Percentiles rank a stretch among this genome's conserved stretches.
Evolutionary conservation across 2,329 filamentous ascomycete genomes (phyloP).

Genomic region (Phoma sp.): DNA sequence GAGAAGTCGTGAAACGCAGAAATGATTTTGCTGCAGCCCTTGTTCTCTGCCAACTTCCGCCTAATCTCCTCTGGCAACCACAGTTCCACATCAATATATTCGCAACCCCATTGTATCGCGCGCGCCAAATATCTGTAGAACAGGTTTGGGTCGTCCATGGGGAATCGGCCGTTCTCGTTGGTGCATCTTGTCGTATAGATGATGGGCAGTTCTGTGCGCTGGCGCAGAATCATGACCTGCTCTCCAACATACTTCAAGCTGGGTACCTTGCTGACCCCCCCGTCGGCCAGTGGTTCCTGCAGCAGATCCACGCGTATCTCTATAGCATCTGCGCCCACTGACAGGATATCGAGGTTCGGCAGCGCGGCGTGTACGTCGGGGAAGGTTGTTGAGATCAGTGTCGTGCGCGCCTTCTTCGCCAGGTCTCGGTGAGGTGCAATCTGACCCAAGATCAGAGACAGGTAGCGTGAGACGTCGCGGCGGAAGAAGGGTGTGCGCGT

Average conservation of each 20-base stretch:
- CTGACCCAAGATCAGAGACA: conserved; percentile 80
- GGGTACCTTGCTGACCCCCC: conserved; percentile 68
- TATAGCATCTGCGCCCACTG: conserved; percentile 84
- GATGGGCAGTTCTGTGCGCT: conserved; percentile 86
- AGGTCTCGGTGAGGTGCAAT: conserved; percentile 78
- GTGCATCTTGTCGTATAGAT: conserved; percentile 87
- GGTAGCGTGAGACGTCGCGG: conserved; percentile 77
- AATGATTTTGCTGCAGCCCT: conserved; percentile 83
- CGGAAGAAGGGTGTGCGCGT: conserved; percentile 74
- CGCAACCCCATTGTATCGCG: conserved; percentile 86
- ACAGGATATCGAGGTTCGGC: conserved; percentile 84
- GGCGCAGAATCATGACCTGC: conserved; percentile 82
- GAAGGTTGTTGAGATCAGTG: conserved; percentile 87
- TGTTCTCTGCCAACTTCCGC: conserved; percentile 68
- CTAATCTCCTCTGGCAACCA: conserved; percentile 83
- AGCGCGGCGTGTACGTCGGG: conserved; percentile 82
- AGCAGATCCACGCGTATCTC: conserved; percentile 85
- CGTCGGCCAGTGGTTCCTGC: conserved; percentile 70
- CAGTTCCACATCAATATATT: conserved; percentile 88
- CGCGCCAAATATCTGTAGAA: conserved; percentile 82
- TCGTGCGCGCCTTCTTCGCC: conserved; percentile 78
- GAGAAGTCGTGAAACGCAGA: conserved; percentile 93
- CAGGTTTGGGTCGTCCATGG: conserved; percentile 77
- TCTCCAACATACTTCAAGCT: conserved; percentile 85
- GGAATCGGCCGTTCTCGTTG: conserved; percentile 81